A percentile compares a stretch with the other conserved stretches of the same genome.
Conservation (phyloP, 179 eudicot genomes). For the Vitellaria paradoxa region DNA sequence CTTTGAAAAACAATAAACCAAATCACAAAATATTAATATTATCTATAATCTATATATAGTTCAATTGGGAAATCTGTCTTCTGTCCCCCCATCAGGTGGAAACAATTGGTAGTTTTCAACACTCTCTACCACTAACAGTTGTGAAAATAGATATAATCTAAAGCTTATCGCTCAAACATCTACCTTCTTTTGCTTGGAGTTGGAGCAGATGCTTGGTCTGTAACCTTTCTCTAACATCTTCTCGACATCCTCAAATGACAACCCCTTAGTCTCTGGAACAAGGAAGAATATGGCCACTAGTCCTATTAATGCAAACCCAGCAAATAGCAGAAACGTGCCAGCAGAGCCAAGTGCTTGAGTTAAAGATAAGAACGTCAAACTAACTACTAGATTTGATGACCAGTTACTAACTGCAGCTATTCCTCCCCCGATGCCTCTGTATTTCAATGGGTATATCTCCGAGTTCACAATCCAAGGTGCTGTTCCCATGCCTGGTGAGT, state of each 20-base stretch:
- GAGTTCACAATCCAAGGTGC: constrained; percentile 84
- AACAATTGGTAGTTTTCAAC: neutral
- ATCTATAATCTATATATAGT: constrained; percentile 3
- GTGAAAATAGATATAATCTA: neutral
- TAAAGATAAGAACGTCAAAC: constrained; percentile 65
- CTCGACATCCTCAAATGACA: constrained; percentile 78
- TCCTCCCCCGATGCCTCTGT: constrained; percentile 73
- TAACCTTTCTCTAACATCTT: constrained; percentile 68
- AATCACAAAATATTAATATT: neutral
- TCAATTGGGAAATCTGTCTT: neutral
- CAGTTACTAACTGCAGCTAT: constrained; percentile 73
- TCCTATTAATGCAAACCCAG: constrained; percentile 51
- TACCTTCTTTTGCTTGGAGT: constrained; percentile 6
- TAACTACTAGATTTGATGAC: constrained; percentile 64
- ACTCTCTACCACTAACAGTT: neutral
- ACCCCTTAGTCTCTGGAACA: constrained; percentile 83
- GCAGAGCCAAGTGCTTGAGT: constrained; percentile 62
- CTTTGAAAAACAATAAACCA: neutral
- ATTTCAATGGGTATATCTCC: constrained; percentile 66
- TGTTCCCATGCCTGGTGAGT: constrained; percentile 82
- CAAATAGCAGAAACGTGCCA: constrained; percentile 65
- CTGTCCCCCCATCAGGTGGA: neutral
- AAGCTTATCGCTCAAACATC: neutral
- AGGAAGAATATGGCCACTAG: constrained; percentile 52
- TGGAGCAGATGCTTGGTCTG: constrained; percentile 36